A percentile compares a stretch with the other conserved stretches of the same genome.
Evolutionary conservation across 1,284 basidiomycete species (phyloP).

Genomic region (Irpex sp.): DNA sequence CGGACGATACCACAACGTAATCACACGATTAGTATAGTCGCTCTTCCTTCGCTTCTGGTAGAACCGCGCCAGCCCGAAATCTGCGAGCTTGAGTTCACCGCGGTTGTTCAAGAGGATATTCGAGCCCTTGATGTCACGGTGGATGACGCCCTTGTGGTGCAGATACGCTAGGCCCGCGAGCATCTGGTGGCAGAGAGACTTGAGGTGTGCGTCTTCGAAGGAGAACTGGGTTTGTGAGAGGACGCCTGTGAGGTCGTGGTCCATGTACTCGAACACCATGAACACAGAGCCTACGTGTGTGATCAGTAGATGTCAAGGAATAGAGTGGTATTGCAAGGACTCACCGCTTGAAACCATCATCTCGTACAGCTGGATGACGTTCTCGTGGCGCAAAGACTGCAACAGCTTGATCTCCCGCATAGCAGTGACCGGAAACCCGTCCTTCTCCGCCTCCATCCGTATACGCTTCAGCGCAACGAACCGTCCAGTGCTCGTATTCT

Average conservation of each 20-base stretch:
- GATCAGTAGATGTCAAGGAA: not conserved
- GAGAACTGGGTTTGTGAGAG: conserved; percentile 86
- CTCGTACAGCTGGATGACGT: conserved; percentile 88
- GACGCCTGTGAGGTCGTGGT: conserved; percentile 96
- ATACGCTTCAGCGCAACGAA: conserved; percentile 96
- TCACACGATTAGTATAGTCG: conserved; percentile 98
- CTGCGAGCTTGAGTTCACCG: conserved; percentile 93
- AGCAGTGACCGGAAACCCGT: conserved; percentile 98
- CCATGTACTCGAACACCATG: conserved; percentile 99
- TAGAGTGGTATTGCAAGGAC: conserved; percentile 22
- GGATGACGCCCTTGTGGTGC: conserved; percentile 93
- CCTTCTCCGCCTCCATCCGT: conserved; percentile 95
- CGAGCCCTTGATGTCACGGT: conserved; percentile 98
- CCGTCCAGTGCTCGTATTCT: conserved; percentile 70
- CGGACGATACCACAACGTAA: conserved; percentile 98
- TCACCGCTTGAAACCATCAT: conserved; percentile 98
- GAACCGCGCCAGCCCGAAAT: conserved; percentile 97
- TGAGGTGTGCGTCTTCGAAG: conserved; percentile 87
- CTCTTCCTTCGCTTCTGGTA: conserved; percentile 88
- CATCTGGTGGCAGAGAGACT: conserved; percentile 95
- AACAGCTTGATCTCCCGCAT: conserved; percentile 99
- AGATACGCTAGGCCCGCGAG: conserved; percentile 91
- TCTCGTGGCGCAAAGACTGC: conserved; percentile 86
- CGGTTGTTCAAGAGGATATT: conserved; percentile 95
- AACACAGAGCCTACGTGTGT: conserved; percentile 77